Evolutionary conservation across 306 rosid species (phyloP).

Genomic region (Vachellia collinsii): DNA sequence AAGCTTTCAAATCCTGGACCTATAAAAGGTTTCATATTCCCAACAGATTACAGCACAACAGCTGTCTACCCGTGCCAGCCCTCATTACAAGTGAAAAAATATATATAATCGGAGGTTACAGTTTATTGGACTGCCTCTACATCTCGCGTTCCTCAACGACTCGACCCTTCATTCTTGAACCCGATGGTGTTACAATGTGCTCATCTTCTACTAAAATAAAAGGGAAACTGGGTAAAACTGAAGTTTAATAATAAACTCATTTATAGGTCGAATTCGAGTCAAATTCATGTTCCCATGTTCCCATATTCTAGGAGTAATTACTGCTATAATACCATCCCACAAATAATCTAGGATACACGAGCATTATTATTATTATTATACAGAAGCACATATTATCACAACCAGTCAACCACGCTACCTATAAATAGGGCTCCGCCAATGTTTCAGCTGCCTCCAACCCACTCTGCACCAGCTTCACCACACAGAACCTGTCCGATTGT

Average conservation of each 20-base stretch:
- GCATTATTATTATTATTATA: not conserved
- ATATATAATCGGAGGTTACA: too few relatives aligned
- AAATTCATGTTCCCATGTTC: not conserved
- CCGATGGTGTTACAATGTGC: not conserved
- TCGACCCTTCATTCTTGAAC: not conserved
- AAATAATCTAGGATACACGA: slow-evolving; percentile 2
- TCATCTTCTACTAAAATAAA: not conserved
- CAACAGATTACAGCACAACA: too few relatives aligned
- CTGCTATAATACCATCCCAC: not conserved
- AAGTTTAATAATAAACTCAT: not conserved
- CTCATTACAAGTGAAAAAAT: too few relatives aligned
- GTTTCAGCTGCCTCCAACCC: not conserved
- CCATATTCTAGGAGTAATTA: not conserved
- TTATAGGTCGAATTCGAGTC: not conserved
- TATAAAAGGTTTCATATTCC: too few relatives aligned
- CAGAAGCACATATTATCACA: slow-evolving; percentile 9
- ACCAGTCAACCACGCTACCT: not conserved
- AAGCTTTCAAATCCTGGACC: too few relatives aligned
- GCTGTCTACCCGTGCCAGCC: too few relatives aligned
- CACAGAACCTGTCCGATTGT: slow-evolving; percentile 1
- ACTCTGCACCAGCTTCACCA: not conserved
- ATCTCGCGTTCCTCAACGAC: not conserved
- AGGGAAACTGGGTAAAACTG: not conserved
- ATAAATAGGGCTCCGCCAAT: not conserved
- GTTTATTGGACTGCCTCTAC: too few relatives aligned